Evolutionary conservation across 1,139 yeast species (phyloP).

Genomic region (Hyphopichia buzzinii): DNA sequence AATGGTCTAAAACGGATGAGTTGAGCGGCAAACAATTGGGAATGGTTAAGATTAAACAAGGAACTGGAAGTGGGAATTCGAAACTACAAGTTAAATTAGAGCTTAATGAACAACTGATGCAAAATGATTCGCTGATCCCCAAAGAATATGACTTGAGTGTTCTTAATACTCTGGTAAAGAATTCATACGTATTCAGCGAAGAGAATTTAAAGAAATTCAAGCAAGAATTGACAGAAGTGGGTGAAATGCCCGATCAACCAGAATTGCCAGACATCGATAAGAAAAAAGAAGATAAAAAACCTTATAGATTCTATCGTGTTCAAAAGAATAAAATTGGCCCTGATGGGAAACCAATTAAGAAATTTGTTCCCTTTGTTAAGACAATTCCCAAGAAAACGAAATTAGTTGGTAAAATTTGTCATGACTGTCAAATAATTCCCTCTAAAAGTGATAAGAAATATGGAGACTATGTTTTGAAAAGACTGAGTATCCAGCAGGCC

Average conservation of each 20-base stretch:
- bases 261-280: slow-evolving; percentile 29
- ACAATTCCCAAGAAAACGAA: slow-evolving; percentile 86
- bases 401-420: slow-evolving; percentile 81
- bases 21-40: slow-evolving; percentile 79
- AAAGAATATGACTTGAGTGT: slow-evolving; percentile 79
- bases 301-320: slow-evolving; percentile 28
- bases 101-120: slow-evolving; percentile 37
- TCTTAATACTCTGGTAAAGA: slow-evolving; percentile 74
- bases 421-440: slow-evolving; percentile 89
- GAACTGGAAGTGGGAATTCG: slow-evolving; percentile 30
- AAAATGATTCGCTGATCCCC: slow-evolving; percentile 56
- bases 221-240: slow-evolving; percentile 52
- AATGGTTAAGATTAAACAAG: slow-evolving; percentile 66
- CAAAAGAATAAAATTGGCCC: slow-evolving; percentile 18
- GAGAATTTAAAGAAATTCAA: slow-evolving; percentile 72
- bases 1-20: slow-evolving; percentile 67
- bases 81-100: slow-evolving; percentile 59
- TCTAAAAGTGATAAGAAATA: slow-evolving; percentile 71
- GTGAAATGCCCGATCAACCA: slow-evolving; percentile 50
- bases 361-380: slow-evolving; percentile 68
- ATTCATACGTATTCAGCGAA: slow-evolving; percentile 89
- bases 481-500: slow-evolving; percentile 43
- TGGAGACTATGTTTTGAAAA: slow-evolving; percentile 39
- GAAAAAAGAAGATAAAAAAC: slow-evolving; percentile 28
- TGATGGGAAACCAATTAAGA: slow-evolving; percentile 29